A percentile compares a stretch with the other conserved stretches of the same genome.
phyloP scores from a whole-genome alignment of 768 basidiomycete species.

The Mycena sanguinolenta region DNA sequence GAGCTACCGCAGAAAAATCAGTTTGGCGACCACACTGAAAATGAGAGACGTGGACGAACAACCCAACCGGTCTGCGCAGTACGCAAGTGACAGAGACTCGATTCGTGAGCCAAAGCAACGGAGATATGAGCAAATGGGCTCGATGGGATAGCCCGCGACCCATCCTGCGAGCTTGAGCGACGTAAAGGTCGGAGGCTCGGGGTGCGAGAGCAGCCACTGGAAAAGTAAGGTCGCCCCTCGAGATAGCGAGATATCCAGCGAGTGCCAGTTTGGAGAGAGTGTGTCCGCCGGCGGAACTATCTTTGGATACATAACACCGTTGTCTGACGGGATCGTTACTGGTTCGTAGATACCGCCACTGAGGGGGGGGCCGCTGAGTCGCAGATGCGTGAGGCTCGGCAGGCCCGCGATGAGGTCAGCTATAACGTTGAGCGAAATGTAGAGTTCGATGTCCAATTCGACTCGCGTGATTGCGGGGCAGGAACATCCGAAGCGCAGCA shows the following conservation, averaged over 20 bases:
- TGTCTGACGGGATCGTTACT: not conserved
- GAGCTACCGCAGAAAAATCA: no score
- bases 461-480: not conserved
- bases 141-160: not conserved
- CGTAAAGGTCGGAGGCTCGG: constrained; percentile 1
- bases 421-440: not conserved
- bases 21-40: not conserved
- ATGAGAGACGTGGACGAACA: no score
- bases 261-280: not conserved
- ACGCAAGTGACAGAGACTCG: constrained; percentile 2
- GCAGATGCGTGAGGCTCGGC: constrained; percentile 7
- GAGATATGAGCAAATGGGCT: not conserved
- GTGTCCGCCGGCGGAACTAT: not conserved
- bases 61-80: not conserved
- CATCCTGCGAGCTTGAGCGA: not conserved
- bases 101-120: constrained; percentile 1
- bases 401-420: not conserved
- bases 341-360: not conserved
- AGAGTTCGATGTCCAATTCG: not conserved
- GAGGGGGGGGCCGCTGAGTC: no score
- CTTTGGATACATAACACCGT: not conserved
- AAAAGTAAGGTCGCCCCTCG: constrained; percentile 10
- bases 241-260: not conserved
- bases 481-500: not conserved
- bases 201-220: no score